Evolutionary conservation across 805 yeast genomes (phyloP).

Genomic region (Tetrapisispora phaffii): DNA sequence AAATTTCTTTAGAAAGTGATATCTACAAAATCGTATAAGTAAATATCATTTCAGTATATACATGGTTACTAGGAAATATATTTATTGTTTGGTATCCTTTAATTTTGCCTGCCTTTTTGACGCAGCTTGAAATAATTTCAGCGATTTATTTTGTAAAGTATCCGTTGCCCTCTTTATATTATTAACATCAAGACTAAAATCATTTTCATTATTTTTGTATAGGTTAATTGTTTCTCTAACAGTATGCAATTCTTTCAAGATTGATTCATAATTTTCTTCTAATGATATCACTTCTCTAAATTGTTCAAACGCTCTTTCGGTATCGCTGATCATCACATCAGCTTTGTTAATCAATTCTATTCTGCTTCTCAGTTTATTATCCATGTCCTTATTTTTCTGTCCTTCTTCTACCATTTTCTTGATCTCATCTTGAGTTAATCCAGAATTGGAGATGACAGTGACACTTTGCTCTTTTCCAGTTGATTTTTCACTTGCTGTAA

Average conservation of each 20-base stretch:
- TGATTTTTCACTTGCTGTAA: constrained; percentile 69
- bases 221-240: constrained; percentile 35
- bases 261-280: constrained; percentile 39
- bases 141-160: constrained; percentile 57
- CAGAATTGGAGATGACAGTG: constrained; percentile 60
- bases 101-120: constrained; percentile 9
- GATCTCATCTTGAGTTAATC: constrained; percentile 60
- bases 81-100: neutral
- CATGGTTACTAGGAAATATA: neutral
- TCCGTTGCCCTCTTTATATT: constrained; percentile 58
- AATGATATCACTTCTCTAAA: constrained; percentile 36
- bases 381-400: constrained; percentile 48
- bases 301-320: constrained; percentile 70
- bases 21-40: neutral
- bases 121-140: constrained; percentile 50
- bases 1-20: neutral
- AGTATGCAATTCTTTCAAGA: constrained; percentile 33
- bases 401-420: constrained; percentile 57
- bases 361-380: constrained; percentile 48
- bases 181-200: constrained; percentile 36
- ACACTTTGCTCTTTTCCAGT: constrained; percentile 61
- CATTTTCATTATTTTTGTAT: constrained; percentile 45
- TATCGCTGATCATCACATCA: constrained; percentile 71
- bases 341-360: constrained; percentile 66
- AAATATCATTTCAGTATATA: neutral